Evolutionary conservation across 78 protist genomes (phyloP), one percentile per base, ranked within the genome.

Genomic region (Protostelium mycophagum): DNA sequence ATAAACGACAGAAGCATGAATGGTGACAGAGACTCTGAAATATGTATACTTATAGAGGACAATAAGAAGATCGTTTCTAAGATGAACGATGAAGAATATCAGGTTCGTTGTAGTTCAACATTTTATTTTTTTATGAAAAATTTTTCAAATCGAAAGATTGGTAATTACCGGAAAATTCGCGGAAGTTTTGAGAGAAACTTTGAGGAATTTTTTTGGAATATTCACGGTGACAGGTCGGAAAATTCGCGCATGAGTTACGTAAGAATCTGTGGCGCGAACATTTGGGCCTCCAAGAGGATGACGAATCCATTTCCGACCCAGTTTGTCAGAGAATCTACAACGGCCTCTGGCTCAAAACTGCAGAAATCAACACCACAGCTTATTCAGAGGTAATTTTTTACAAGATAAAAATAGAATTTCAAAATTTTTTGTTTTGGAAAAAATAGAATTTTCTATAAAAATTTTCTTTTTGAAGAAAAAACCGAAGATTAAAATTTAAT

Each of bases 1-100:
- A 95, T 95, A 63, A 95, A 95, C 86, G 96, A 95, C 85, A 86
- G 96, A 9, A 73, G 89, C 39, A 34, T 94, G 87, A 34, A 83
- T 29, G 96, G 94, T 25, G 16, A 1, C 23, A 85, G 94, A 10
- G 94, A 91, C 38, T 34, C 83, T 23, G 94, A 91, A 28, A 35
- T 89, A 25, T 86, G 37, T 28, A 10, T 83, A 34, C 1, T 83
- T 10, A 31, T 83, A 31, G 73, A 51, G 73, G 73, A 51, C 73
- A 51, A 51, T 16, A 51, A 51, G 16, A 51, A 51, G 16, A 16
- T 51, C 73, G 73, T 25, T 16, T 25, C 31, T 16, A 25, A 51
- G 36, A 83, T 83, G 85, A 31, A 28, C 85, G 85, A 31, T 1
- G 34, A 83, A 34, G 36, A 5, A 25, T 51, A 51, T 16, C 73